phyloP scores from a whole-genome alignment of 768 basidiomycete genomes.

The Agaricus subrufescens region DNA sequence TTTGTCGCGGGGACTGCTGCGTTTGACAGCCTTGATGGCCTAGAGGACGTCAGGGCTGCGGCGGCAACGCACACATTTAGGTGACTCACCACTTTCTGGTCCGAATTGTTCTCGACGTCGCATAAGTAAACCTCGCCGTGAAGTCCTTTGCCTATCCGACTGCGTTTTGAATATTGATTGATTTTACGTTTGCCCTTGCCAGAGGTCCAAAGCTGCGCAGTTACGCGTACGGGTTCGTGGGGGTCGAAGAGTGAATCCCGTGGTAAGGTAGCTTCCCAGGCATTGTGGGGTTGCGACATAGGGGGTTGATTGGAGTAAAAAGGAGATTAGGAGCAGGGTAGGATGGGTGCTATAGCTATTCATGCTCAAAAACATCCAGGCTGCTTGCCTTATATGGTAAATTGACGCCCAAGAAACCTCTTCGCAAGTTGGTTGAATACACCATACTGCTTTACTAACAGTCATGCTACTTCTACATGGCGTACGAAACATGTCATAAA shows the following conservation, averaged over 20 bases:
- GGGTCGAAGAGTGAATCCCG: constrained; percentile 29
- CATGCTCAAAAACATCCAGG: constrained; percentile 2
- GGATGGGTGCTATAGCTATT: not conserved
- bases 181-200: constrained; percentile 28
- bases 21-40: constrained; percentile 70
- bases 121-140: constrained; percentile 72
- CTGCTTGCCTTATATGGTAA: constrained; percentile 5
- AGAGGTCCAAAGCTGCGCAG: constrained; percentile 27
- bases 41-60: constrained; percentile 18
- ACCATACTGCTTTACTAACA: not conserved
- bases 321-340: not conserved
- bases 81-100: constrained; percentile 42
- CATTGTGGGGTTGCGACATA: constrained; percentile 1
- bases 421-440: not conserved
- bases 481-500: not conserved
- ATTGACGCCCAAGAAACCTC: not conserved
- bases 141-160: constrained; percentile 33
- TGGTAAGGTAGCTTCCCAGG: constrained; percentile 2
- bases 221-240: constrained; percentile 39
- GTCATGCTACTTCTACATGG: not conserved
- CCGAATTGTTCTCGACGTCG: constrained; percentile 29
- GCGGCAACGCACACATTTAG: not conserved
- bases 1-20: constrained; percentile 61
- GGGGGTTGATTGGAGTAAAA: not conserved
- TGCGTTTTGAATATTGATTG: constrained; percentile 67